Percentiles rank a stretch among this genome's conserved stretches.
These are phyloP conservation scores for Lentinula lateritia DNA, from an alignment of 768 basidiomycete species.

Conservation along the genomic window DNA sequence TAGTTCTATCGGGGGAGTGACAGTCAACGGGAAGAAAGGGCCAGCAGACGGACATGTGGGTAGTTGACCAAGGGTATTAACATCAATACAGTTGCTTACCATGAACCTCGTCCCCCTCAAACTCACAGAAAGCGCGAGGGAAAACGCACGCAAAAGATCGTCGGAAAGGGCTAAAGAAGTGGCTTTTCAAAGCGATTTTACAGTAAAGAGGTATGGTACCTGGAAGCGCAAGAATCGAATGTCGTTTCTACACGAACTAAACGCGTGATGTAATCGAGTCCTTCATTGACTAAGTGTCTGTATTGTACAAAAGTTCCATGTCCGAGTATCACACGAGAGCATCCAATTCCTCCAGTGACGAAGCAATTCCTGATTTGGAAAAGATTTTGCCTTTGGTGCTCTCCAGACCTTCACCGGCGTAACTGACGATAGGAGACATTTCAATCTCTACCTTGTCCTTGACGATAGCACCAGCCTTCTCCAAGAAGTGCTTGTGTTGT, in stretches of 20 bases:
- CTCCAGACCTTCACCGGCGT: conserved; percentile 89
- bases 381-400: conserved; percentile 72
- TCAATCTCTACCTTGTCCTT: conserved; percentile 80
- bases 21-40: conserved; percentile 8
- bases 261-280: background rate
- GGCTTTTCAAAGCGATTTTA: background rate
- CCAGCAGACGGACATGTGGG: conserved; percentile 24
- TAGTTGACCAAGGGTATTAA: conserved; percentile 25
- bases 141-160: background rate
- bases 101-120: background rate
- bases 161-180: conserved; percentile 4
- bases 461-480: conserved; percentile 70
- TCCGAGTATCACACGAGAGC: conserved; percentile 41
- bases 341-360: conserved; percentile 65
- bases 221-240: background rate
- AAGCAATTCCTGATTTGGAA: conserved; percentile 67
- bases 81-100: background rate
- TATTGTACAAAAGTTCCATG: background rate
- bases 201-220: background rate
- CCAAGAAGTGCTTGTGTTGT: conserved; percentile 84
- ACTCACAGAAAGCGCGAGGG: conserved; percentile 7
- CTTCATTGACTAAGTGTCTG: background rate
- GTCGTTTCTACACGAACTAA: background rate
- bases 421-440: conserved; percentile 81
- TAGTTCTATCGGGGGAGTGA: conserved; percentile 1